Percentiles rank a stretch among this genome's conserved stretches.
These are phyloP conservation scores for Ochetophila trinervis DNA, from an alignment of 306 rosid genomes.

Conservation along the genomic window DNA sequence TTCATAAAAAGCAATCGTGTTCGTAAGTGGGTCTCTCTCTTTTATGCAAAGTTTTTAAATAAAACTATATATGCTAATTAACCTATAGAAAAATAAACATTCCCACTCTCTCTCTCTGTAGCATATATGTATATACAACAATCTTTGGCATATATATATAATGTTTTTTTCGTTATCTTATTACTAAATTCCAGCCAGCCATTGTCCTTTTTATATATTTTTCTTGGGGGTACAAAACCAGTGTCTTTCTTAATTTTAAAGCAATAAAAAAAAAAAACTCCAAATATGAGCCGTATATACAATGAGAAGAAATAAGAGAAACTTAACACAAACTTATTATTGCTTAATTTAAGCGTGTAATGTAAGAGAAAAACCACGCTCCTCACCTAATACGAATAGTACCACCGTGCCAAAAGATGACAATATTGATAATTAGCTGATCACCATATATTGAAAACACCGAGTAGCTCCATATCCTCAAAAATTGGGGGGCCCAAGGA, in stretches of 20 bases:
- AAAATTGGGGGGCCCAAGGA: not conserved
- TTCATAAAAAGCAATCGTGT: conserved; percentile 27
- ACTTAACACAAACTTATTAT: too few species aligned
- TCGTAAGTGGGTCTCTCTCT: conserved; percentile 61
- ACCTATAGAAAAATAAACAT: conserved; percentile 16
- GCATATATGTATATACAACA: conserved; percentile 5
- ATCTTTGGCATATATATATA: not conserved
- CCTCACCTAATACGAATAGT: too few species aligned
- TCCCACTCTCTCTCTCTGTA: not conserved
- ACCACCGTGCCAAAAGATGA: too few species aligned
- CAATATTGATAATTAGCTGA: too few species aligned
- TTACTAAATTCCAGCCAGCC: not conserved
- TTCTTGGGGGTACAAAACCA: too few species aligned
- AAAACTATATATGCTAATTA: conserved; percentile 9
- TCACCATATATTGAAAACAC: too few species aligned
- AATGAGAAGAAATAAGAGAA: too few species aligned
- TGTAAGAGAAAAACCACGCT: too few species aligned
- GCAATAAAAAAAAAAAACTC: too few species aligned
- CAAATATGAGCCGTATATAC: too few species aligned
- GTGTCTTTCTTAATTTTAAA: too few species aligned
- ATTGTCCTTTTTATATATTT: not conserved
- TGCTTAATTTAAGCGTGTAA: too few species aligned
- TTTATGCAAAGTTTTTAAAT: conserved; percentile 29
- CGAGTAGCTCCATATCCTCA: not conserved
- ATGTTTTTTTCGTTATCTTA: not conserved